Base-by-base conservation (phyloP, 768 basidiomycete species). In the Termitomyces sp. region DNA sequence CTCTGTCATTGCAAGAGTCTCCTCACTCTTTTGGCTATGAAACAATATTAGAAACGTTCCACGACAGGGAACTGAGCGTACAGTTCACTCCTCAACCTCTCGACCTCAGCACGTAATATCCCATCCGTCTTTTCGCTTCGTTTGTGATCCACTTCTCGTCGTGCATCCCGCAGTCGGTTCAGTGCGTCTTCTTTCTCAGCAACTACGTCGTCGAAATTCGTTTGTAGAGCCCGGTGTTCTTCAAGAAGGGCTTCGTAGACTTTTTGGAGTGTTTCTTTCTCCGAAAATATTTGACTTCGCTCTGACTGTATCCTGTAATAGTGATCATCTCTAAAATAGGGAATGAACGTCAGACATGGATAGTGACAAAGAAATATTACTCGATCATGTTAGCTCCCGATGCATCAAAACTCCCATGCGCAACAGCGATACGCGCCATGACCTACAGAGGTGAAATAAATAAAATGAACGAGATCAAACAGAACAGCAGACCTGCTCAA, bases 11-110 rank as follows among this genome's bases (percentile, higher is more conserved):
- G 87, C 89, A 18, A 98, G 81, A 69, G 91, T 91, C 62, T 98
- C 95, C 76, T 97, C 96, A 69, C 92, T 94, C 81, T 92, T 96
- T 77, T 92, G 91, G 66, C 94, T 96, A 75, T 64, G 65, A 69
- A 64, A 65, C 65, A 58, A 55, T 71, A 76, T 62, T 70, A 33
- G 45, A 42, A 56, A 55, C 11, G 7, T 28, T 57, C 8, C 57
- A 63, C 46, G 22, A 22, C 16, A 42, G 24, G 52, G 12, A 56
- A 38, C 40, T 55, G 22, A 42, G 83, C 94, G 82, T 76, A 97
- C 95, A 98, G 81, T 62, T 95, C 94, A 3, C 79, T 74, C 46
- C 92, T 83, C 46, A 97, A 75, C 39, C 90, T 80, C 69, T 96
- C 93, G 55, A 95, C 87, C 73, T 97, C 93, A 1, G 82, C 84